Evolutionary conservation across 805 yeast genomes (phyloP), one percentile per base, ranked within the genome.

Genomic region (Cyberlindnera meyerae): DNA sequence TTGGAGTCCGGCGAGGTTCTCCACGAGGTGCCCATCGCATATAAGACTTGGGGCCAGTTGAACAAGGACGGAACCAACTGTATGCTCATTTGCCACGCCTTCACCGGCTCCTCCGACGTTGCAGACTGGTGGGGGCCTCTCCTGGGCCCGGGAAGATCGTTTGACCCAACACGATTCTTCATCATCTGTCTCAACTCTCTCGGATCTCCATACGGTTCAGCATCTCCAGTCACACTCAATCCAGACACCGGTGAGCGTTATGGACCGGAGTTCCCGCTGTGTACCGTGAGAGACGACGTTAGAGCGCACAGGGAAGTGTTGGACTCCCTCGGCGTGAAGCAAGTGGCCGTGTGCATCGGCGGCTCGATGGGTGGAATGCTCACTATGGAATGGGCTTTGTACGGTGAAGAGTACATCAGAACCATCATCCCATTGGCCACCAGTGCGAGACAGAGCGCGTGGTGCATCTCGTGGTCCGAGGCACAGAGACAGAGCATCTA

Each of bases 311-410:
- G 68, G 48, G 55, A 80, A 34, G 80, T 90, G 2, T 64, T 93
- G 33, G 96, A 89, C 47, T 76, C 79, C 5, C 61, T 93, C 31
- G 88, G 86, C 0, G 86, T 93, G n/a, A 71, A 70, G 36, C 73
- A 78, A 39, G 66, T 90, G 20, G 96, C 97, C 1, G 74, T 81
- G 34, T 94, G 83, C 13, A 75, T 93, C 39, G 98, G 98, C 27
- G 98, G 98, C 0, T 89, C 97, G 18, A 93, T 93, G 98, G 98
- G 98, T 28, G 98, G 98, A 14, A 93, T 93, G 97, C 65, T 88
- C 30, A 87, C 89, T 0, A 65, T 93, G 50, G 98, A 93, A 58
- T 93, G 86, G 73, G 76, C 88, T 4, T 86, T 74, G 56, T 79
- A 76, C 37, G 82, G 82, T 4, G 57, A 66, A 2, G 72, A 69